Conservation (phyloP, 129 eudicot species). For the Flaveria linearis region DNA sequence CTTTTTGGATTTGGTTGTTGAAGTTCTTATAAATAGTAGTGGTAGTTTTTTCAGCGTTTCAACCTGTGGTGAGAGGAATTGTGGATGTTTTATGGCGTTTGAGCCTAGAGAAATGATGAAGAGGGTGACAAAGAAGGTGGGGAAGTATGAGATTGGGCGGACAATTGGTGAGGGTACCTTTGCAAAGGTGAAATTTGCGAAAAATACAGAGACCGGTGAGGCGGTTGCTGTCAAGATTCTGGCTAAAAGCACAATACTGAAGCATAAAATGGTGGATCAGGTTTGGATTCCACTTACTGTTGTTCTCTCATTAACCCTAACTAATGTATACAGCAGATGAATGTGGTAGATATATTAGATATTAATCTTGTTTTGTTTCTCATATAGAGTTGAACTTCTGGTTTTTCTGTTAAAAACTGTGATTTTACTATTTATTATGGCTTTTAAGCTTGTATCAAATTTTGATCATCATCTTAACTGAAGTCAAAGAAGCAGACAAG, state of each 20-base stretch:
- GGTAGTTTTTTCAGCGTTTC: neutral
- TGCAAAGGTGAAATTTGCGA: conserved; percentile 90
- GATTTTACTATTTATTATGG: neutral
- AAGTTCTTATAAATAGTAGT: neutral
- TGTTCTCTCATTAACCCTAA: conserved; percentile 1
- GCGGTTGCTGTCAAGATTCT: conserved; percentile 81
- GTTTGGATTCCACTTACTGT: conserved; percentile 37
- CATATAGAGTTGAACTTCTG: neutral
- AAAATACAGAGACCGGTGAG: conserved; percentile 71
- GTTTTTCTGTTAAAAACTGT: neutral
- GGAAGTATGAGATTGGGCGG: conserved; percentile 90
- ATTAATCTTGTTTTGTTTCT: too few relatives aligned
- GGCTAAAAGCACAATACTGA: conserved; percentile 84
- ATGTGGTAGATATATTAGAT: neutral
- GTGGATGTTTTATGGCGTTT: conserved; percentile 38
- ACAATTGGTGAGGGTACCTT: conserved; percentile 94
- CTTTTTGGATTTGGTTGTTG: neutral
- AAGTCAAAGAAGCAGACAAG: neutral
- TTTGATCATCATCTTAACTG: conserved; percentile 15
- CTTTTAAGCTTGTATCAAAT: conserved; percentile 16
- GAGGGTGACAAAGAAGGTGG: conserved; percentile 65
- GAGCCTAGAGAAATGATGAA: conserved; percentile 47
- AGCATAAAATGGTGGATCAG: conserved; percentile 98
- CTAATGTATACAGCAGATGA: neutral
- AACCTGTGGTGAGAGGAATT: conserved; percentile 16